Percentiles rank a stretch among this genome's conserved stretches.
These are phyloP conservation scores for Umbelopsis ramanniana DNA, from an alignment of 192 early-diverging fungal species.

Conservation along the genomic window DNA sequence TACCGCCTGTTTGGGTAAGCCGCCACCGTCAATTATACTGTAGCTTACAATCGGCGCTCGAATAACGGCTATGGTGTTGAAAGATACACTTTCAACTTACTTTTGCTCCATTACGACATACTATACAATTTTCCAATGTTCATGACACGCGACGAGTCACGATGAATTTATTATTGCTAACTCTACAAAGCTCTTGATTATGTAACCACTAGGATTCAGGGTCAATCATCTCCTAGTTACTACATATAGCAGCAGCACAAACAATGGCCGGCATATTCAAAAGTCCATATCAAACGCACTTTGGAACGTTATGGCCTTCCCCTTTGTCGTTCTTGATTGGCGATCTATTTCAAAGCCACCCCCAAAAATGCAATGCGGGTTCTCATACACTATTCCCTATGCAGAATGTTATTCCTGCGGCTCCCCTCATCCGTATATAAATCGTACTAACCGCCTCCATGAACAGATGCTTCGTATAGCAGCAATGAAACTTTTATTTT, in stretches of 20 bases:
- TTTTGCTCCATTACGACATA: too few relatives aligned
- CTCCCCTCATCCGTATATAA: not conserved
- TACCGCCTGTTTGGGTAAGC: too few relatives aligned
- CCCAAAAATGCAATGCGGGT: slow-evolving; percentile 8
- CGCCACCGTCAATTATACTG: too few relatives aligned
- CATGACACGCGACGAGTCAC: too few relatives aligned
- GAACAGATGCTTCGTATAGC: not conserved
- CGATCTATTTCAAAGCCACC: slow-evolving; percentile 8
- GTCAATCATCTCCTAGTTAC: not conserved
- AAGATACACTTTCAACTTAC: too few relatives aligned
- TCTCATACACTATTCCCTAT: slow-evolving; percentile 18
- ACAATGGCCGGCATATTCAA: not conserved
- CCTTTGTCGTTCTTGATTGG: slow-evolving; percentile 1
- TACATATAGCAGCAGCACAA: not conserved
- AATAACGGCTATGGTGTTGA: too few relatives aligned
- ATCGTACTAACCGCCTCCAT: not conserved
- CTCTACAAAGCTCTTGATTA: too few relatives aligned
- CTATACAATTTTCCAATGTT: too few relatives aligned
- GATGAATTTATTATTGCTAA: too few relatives aligned
- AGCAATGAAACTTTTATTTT: slow-evolving; percentile 2
- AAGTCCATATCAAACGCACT: not conserved
- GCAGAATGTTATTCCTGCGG: not conserved
- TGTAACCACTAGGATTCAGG: too few relatives aligned
- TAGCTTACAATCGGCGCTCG: too few relatives aligned
- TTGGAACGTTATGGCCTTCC: not conserved